Percentiles rank a stretch among this genome's conserved stretches.
These are phyloP conservation scores for Crassisporium funariophilum DNA, from an alignment of 768 basidiomycete species.

Conservation along the genomic window DNA sequence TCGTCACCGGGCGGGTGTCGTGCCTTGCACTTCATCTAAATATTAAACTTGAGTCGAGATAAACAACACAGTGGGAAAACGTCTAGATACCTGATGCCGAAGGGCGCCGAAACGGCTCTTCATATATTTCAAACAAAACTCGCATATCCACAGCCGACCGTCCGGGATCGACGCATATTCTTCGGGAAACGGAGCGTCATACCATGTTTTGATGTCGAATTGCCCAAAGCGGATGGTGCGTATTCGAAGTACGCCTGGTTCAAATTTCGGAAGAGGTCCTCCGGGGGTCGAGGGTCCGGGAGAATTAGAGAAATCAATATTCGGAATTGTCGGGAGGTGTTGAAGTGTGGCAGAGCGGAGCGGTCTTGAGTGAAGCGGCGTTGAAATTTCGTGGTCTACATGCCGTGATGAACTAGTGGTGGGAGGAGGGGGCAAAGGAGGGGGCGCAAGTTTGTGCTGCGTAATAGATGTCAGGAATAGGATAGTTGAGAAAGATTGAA, in stretches of 20 bases:
- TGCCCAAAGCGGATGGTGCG: conserved; percentile 87
- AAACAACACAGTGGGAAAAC: background rate
- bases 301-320: conserved; percentile 38
- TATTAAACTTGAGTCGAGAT: conserved; percentile 4
- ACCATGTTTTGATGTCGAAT: conserved; percentile 97
- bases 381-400: conserved; percentile 26
- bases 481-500: background rate
- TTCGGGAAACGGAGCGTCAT: conserved; percentile 97
- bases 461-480: background rate
- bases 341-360: conserved; percentile 60
- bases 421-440: conserved; percentile 35
- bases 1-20: conserved; percentile 98
- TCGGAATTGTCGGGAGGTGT: conserved; percentile 28
- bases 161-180: conserved; percentile 94
- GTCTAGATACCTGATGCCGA: conserved; percentile 82
- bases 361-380: conserved; percentile 60
- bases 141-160: conserved; percentile 94
- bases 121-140: conserved; percentile 98
- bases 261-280: conserved; percentile 30
- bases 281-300: conserved; percentile 47
- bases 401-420: conserved; percentile 19
- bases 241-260: conserved; percentile 62
- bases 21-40: conserved; percentile 90
- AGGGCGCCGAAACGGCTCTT: conserved; percentile 86
- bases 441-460: conserved; percentile 54